Evolutionary conservation across 2,329 filamentous ascomycete genomes (phyloP), one percentile per base, ranked within the genome.

Genomic region (Penicillium sp.): DNA sequence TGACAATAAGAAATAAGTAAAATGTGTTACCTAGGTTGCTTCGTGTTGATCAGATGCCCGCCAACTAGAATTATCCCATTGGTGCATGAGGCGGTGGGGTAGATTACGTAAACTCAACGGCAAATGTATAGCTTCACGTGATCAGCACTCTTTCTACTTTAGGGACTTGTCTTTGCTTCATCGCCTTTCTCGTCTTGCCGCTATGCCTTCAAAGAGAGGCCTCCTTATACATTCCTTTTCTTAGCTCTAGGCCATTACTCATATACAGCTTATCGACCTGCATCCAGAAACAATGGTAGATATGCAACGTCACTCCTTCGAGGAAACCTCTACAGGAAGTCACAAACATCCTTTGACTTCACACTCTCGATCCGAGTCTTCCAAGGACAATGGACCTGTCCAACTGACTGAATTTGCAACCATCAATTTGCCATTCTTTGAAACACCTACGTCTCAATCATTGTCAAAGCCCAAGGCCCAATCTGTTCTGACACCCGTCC

Each of bases 241-340:
- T 45, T 48, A 45, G 38, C 29, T 53, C 36, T 41, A 43, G 43
- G 19, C 25, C 45, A 47, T 44, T 48, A 43, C 27, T 36, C 39
- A 55, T 48, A 25, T 23, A 53, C 42, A 44, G 31, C 47, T 44
- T 53, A 47, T 55, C 35, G 19, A 58, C 48, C 23, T 57, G 49
- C 31, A 44, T 33, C 41, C 45, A 48, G 29, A 56, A 56, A 62
- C 49, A 47, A 69, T 70, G 68, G 59, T 64, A 60, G 59, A 66
- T 61, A 62, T 59, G 42, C 64, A 55, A 66, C 66, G 58, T 64
- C 66, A 64, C 53, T 70, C 67, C 54, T 65, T 65, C 21, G 65
- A 70, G 60, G 61, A 68, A 60, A 53, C 51, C 38, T 61, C 60
- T 55, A 62, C 54, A 27, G 49, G 51, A 49, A 59, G 51, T 44